These are phyloP conservation scores for Ceratocystis destructans DNA, from an alignment of 2,329 filamentous ascomycete genomes.

Conservation along the genomic window DNA sequence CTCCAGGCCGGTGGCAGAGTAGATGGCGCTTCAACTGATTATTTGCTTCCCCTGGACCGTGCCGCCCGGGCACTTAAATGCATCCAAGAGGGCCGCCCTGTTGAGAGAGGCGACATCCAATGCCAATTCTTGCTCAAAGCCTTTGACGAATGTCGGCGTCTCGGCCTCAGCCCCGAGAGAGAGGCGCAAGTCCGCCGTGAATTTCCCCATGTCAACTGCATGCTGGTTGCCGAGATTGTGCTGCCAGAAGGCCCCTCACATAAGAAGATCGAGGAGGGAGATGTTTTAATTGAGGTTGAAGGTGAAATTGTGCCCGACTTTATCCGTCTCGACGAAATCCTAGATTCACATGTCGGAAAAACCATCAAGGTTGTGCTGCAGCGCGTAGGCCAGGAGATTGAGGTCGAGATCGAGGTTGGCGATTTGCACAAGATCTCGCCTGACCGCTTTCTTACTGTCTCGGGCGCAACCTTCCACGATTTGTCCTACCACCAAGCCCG, in stretches of 20 bases:
- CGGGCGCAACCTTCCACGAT: constrained; percentile 88
- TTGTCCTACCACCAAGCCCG: constrained; percentile 97
- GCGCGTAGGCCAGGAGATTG: constrained; percentile 73
- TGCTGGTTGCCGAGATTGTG: constrained; percentile 93
- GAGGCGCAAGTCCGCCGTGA: constrained; percentile 70
- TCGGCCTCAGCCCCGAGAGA: constrained; percentile 74
- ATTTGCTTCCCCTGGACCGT: constrained; percentile 87
- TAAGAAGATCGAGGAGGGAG: constrained; percentile 79
- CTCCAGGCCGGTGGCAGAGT: constrained; percentile 86
- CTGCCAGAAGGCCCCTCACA: constrained; percentile 82
- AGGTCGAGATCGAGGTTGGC: constrained; percentile 71
- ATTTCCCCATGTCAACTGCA: constrained; percentile 87
- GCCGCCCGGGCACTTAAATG: constrained; percentile 77
- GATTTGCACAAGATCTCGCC: constrained; percentile 91
- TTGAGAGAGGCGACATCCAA: constrained; percentile 92
- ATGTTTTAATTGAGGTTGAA: constrained; percentile 87
- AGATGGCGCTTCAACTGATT: constrained; percentile 92
- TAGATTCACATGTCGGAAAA: constrained; percentile 73
- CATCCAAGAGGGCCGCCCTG: constrained; percentile 58
- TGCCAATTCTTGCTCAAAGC: constrained; percentile 95
- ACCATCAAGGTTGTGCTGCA: constrained; percentile 73
- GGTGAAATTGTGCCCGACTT: constrained; percentile 88
- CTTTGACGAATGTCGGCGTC: constrained; percentile 86
- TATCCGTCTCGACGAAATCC: constrained; percentile 74
- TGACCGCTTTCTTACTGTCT: constrained; percentile 86